Conservation (phyloP, 2,329 filamentous ascomycete genomes). For the Diaporthe sp. region DNA sequence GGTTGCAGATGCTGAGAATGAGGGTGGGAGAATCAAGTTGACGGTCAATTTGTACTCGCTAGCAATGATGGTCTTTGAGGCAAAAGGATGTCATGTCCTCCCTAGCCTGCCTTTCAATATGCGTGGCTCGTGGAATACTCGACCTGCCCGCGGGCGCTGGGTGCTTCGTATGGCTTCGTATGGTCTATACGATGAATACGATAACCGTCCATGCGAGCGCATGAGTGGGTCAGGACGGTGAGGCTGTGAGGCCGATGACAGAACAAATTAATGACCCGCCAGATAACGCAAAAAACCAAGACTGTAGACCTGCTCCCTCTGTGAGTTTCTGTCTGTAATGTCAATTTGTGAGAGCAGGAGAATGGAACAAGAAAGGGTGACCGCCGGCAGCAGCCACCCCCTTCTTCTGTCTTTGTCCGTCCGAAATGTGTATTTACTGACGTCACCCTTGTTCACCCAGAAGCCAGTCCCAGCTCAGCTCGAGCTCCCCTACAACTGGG, state of each 20-base stretch:
- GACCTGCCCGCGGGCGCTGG: not conserved
- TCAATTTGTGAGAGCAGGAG: not conserved
- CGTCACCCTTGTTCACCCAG: conserved; percentile 2
- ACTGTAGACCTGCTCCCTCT: not conserved
- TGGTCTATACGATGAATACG: not conserved
- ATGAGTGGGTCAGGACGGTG: not conserved
- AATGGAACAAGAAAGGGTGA: not conserved
- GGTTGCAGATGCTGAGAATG: not conserved
- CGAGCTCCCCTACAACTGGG: not conserved
- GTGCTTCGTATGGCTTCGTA: not conserved
- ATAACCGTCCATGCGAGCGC: not conserved
- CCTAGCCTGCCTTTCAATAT: not conserved
- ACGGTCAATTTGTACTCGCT: not conserved
- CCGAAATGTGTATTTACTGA: conserved; percentile 15
- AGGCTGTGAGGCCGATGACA: not conserved
- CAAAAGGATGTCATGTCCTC: not conserved
- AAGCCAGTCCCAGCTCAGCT: conserved; percentile 1
- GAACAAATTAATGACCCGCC: not conserved
- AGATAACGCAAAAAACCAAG: not conserved
- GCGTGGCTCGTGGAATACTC: not conserved
- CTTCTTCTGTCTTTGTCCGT: conserved; percentile 1
- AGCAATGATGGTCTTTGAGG: not conserved
- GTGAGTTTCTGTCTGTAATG: not conserved
- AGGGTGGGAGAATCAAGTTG: not conserved
- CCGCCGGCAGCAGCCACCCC: not conserved